Evolutionary conservation across 768 basidiomycete genomes (phyloP), one percentile per base, ranked within the genome.

Genomic region (Arthromyces matolae): DNA sequence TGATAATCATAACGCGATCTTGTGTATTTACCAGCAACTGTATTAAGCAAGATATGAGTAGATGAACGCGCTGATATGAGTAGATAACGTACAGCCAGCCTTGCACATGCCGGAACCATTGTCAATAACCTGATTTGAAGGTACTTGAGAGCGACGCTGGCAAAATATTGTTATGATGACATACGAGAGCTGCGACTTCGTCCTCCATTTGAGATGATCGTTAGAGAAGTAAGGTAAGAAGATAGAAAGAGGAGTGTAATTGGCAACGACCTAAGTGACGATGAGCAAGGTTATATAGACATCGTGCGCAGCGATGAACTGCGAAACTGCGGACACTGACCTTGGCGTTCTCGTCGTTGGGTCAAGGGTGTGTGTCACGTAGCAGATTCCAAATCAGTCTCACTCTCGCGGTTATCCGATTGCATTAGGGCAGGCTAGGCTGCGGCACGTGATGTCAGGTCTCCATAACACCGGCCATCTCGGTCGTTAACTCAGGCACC

Each of bases 81-180:
- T 22, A 47, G 59, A 57, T 55, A 31, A 85, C 87, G 61, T 68
- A 91, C 89, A 93, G 73, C 96, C 95, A 82, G 95, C 95, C 78
- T 98, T 98, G 87, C 94, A 97, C 94, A 97, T 98, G 73, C 94
- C 95, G 65, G 94, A 97, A 65, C 91, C 92, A 70, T 90, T 90
- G 71, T 92, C 87, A 66, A 89, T 86, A 70, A 90, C 88, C 87
- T 88, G 55, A 24, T 39, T 19, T 23, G 23, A 32, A 42, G 13
- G 16, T 32, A 56, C 10, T 42, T 33, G 35, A 50, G 36, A 45
- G 39, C 13, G n/a, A 25, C n/a, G n/a, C 29, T 52, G 36, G 31
- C 22, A 24, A 33, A 29, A 28, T 25, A 42, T 5, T 29, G 4
- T 19, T 41, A 13, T 22, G 65, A 71, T 52, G 77, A 71, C 73